Evolutionary conservation across 2,329 filamentous ascomycete genomes (phyloP).

Genomic region (Tolypocladium album): DNA sequence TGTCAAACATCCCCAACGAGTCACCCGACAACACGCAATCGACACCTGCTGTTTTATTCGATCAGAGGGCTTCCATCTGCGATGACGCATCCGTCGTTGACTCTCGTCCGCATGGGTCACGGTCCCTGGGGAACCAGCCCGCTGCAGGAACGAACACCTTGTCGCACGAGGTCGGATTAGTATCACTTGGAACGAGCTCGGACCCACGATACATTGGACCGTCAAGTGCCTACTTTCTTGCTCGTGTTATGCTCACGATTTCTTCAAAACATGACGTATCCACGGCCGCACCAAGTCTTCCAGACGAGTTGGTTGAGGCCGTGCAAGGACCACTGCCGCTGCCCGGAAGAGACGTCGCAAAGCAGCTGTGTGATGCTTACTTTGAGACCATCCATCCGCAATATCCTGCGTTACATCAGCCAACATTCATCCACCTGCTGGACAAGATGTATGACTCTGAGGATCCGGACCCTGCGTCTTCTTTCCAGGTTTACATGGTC

Average conservation of each 20-base stretch:
- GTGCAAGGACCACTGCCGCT: conserved; percentile 19
- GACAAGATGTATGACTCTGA: conserved; percentile 22
- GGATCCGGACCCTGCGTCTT: conserved; percentile 15
- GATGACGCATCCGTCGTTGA: background rate
- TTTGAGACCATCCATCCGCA: conserved; percentile 36
- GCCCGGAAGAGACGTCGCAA: conserved; percentile 21
- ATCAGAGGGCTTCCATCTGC: background rate
- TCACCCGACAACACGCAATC: background rate
- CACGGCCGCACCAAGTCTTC: background rate
- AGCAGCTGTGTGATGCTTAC: conserved; percentile 32
- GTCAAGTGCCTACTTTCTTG: conserved; percentile 43
- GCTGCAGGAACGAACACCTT: conserved; percentile 11
- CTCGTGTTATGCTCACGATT: conserved; percentile 31
- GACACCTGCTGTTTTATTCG: conserved; percentile 2
- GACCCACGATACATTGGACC: conserved; percentile 43
- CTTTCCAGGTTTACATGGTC: conserved; percentile 43
- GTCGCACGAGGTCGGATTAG: conserved; percentile 41
- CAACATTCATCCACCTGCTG: conserved; percentile 27
- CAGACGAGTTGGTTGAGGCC: conserved; percentile 18
- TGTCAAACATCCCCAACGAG: background rate
- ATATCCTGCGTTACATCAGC: conserved; percentile 38
- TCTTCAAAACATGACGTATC: background rate
- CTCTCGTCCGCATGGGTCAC: conserved; percentile 3
- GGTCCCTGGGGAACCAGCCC: background rate
- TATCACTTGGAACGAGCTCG: conserved; percentile 35